Base-by-base conservation (phyloP, 306 rosid species). In the Spatholobus suberectus region DNA sequence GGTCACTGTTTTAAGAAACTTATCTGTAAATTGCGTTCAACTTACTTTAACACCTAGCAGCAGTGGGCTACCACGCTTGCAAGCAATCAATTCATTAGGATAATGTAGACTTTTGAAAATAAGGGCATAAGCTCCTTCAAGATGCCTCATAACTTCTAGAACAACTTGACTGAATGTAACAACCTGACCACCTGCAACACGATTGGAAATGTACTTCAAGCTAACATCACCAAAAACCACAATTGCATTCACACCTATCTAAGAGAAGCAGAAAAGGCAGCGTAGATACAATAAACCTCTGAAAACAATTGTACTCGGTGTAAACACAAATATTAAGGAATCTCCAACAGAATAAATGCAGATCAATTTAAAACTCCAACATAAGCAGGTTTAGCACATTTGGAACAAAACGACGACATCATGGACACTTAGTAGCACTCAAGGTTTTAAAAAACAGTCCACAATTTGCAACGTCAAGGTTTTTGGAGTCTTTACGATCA, bases 81-180 rank as follows among this genome's bases (percentile, higher is more conserved):
- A 96, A 63, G 99, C 99, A 91, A 96, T 89, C 91, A 96, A 85
- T 84, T 96, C 99, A 87, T 94, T 94, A 26, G 97, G 99, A 86
- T 96, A 96, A 74, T 94, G 97, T 71, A 58, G 78, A 84, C 98
- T 96, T 91, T 96, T 96, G 85, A 96, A 96, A 70, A 96, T 93
- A 77, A 96, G 95, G 44, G 99, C 99, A 90, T 96, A 96, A 69
- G 99, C 99, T 85, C 99, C 99, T 83, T 96, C 99, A 76, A 96
- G 97, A 87, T 96, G 99, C 89, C 99, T 91, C 99, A 93, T 96
- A 82, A 96, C 99, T 85, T 92, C 98, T 69, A 93, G 90, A 88
- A 96, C 98, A 86, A 96, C 97, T 86, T 96, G 97, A 88, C 94
- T 87, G 86, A 96, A 96, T 81, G 99, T 77, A 86, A 96, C 94